Evolutionary conservation across 2,329 filamentous ascomycete species (phyloP).

Genomic region (Xylariaceae sp.): DNA sequence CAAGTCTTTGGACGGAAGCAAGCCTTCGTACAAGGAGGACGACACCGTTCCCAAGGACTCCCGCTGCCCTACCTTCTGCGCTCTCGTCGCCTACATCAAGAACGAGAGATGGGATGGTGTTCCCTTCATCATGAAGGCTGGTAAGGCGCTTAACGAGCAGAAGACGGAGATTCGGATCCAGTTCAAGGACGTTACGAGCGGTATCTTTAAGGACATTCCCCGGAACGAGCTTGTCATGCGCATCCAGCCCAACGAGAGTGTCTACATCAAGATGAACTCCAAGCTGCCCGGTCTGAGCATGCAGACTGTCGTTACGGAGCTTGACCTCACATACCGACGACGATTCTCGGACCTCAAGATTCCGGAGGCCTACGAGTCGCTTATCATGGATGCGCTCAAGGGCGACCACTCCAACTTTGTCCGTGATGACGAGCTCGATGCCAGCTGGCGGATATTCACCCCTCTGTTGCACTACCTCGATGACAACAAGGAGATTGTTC

Average conservation of each 20-base stretch:
- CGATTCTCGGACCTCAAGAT: conserved; percentile 99
- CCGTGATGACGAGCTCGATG: conserved; percentile 91
- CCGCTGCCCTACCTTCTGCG: conserved; percentile 95
- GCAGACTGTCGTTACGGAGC: conserved; percentile 98
- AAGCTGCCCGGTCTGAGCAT: conserved; percentile 97
- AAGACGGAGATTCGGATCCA: conserved; percentile 99
- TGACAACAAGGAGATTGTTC: conserved; percentile 98
- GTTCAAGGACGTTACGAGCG: conserved; percentile 98
- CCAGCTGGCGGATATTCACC: conserved; percentile 97
- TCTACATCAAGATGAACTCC: conserved; percentile 99
- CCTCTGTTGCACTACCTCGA: conserved; percentile 97
- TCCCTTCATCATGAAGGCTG: conserved; percentile 98
- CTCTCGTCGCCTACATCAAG: conserved; percentile 96
- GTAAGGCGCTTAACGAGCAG: conserved; percentile 97
- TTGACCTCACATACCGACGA: conserved; percentile 95
- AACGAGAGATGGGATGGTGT: conserved; percentile 99
- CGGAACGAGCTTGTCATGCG: conserved; percentile 99
- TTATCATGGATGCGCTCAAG: conserved; percentile 96
- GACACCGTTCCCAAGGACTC: conserved; percentile 97
- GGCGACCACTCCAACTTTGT: conserved; percentile 99
- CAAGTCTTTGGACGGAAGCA: conserved; percentile 89
- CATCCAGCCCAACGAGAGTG: conserved; percentile 98
- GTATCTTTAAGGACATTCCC: conserved; percentile 99
- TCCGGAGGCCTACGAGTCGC: conserved; percentile 95
- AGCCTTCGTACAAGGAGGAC: conserved; percentile 97